Evolutionary conservation across 495 filamentous ascomycete species (phyloP), one percentile per base, ranked within the genome.

Genomic region (Penicillium mononematosum): DNA sequence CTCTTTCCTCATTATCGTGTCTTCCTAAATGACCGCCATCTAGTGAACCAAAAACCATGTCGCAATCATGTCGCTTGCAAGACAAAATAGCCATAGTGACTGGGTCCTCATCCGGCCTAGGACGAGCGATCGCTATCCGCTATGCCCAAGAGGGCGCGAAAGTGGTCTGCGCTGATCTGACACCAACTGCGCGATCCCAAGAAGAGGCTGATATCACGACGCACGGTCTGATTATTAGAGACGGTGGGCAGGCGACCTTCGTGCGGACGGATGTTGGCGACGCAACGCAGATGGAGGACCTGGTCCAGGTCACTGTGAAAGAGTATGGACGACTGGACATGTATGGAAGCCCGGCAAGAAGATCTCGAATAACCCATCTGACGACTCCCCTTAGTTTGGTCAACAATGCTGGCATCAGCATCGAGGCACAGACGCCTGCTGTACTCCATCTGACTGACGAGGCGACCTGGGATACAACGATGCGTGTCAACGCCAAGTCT

Each of bases 321-420:
- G 41, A 52, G 29, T 80, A 66, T 62, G 78, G 78, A 1, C 50
- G 81, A 47, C 53, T 85, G 10, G 81, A 85, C 65, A 70, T 84
- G 77, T 78, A 68, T 59, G 67, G 50, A 10, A 32, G 8, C 27
- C 34, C 16, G 6, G 8, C 3, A 38, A n/a, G 16, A n/a, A 38
- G 14, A 8, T n/a, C 22, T 8, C n/a, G 1, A n/a, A 16, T 8
- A 7, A 38, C 2, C 2, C 36, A 5, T 38, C 36, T 38, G 36
- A 38, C 5, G 14, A 49, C 41, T 8, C 22, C 32, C 2, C n/a
- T 50, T 46, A 80, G 75, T 20, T 63, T 85, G 59, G 73, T 81
- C 51, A 83, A 83, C 50, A 84, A 85, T 62, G 82, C 81, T 0
- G 82, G 81, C 6, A 75, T 81, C 4, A 58, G 59, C 11, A 53